phyloP scores from a whole-genome alignment of 345 rosid genomes.

The Boechera stricta region DNA sequence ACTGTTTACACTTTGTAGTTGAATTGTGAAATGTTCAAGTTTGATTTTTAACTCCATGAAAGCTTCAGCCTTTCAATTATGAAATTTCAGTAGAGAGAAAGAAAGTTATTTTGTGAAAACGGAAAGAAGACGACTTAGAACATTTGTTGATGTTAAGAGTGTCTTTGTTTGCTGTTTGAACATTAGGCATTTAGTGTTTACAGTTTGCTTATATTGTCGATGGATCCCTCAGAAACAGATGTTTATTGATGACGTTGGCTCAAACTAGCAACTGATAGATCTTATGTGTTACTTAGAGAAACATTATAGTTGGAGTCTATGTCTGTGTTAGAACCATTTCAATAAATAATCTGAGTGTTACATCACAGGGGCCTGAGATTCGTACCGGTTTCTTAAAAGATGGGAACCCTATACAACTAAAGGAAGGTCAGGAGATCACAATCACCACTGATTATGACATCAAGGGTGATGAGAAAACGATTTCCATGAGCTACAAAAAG shows the following conservation, averaged over 20 bases:
- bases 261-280: not conserved
- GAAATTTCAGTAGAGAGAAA: not conserved
- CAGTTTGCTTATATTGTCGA: not conserved
- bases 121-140: not conserved
- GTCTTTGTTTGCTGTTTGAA: not conserved
- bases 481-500: slow-evolving; percentile 84
- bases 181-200: not conserved
- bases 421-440: slow-evolving; percentile 59
- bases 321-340: not conserved
- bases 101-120: not conserved
- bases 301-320: slow-evolving; percentile 12
- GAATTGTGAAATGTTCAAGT: too few relatives aligned
- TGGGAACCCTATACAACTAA: slow-evolving; percentile 56
- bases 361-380: slow-evolving; percentile 34
- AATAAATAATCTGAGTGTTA: not conserved
- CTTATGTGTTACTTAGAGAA: not conserved
- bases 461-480: slow-evolving; percentile 66
- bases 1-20: not conserved
- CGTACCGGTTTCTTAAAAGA: slow-evolving; percentile 40
- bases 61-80: too few relatives aligned
- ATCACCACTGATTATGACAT: slow-evolving; percentile 67
- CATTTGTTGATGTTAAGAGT: not conserved
- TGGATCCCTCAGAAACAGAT: not conserved
- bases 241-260: not conserved
- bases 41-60: too few relatives aligned